Evolutionary conservation across 140 eudicot genomes (phyloP).

Genomic region (Flaveria floridana): DNA sequence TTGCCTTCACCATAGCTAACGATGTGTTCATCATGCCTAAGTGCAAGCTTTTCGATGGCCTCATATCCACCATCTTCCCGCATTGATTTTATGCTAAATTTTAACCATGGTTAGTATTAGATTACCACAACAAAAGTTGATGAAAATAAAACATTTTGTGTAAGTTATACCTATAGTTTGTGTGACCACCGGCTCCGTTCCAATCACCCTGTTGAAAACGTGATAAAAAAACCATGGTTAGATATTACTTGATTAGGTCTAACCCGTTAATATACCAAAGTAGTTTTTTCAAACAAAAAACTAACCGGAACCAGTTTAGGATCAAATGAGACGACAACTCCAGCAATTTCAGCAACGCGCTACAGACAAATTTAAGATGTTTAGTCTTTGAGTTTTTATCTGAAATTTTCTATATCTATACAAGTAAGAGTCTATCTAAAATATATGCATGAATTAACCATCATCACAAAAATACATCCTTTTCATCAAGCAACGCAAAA

Average conservation of each 20-base stretch:
- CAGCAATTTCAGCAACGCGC: slow-evolving; percentile 78
- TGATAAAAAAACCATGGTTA: background rate
- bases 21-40: slow-evolving; percentile 72
- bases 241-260: background rate
- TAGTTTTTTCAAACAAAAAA: background rate
- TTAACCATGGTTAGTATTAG: background rate
- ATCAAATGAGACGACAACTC: slow-evolving; percentile 65
- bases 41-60: slow-evolving; percentile 63
- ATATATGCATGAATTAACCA: background rate
- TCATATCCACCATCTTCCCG: slow-evolving; percentile 78
- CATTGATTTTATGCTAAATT: slow-evolving; percentile 76
- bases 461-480: background rate
- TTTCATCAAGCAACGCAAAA: slow-evolving; percentile 1
- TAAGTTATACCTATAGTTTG: slow-evolving; percentile 58
- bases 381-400: too few relatives aligned
- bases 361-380: slow-evolving; percentile 23
- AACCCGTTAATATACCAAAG: background rate
- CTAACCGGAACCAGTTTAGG: slow-evolving; percentile 78
- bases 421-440: too few relatives aligned
- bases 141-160: background rate
- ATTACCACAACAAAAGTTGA: background rate
- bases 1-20: slow-evolving; percentile 88
- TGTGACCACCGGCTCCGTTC: slow-evolving; percentile 82
- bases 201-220: slow-evolving; percentile 67
- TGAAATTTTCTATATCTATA: too few relatives aligned